phyloP scores from a whole-genome alignment of 306 rosid species.

The Crataegus laevigata region DNA sequence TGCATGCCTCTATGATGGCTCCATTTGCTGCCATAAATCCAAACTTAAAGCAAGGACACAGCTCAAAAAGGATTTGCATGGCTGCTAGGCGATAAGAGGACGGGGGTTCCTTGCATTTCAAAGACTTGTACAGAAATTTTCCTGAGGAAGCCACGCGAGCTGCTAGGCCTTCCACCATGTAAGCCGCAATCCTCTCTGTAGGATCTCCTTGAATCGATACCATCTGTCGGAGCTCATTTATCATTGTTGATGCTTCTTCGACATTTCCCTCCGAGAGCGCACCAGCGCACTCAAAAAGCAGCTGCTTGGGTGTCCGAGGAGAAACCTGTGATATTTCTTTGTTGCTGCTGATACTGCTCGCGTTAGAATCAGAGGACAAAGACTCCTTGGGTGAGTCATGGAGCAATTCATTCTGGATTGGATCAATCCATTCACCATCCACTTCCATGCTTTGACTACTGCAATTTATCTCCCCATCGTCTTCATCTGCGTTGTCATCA shows the following conservation, averaged over 20 bases:
- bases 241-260: slow-evolving; percentile 54
- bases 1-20: slow-evolving; percentile 71
- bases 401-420: slow-evolving; percentile 36
- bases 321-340: slow-evolving; percentile 39
- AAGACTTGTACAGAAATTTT: slow-evolving; percentile 59
- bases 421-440: slow-evolving; percentile 68
- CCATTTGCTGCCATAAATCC: slow-evolving; percentile 85
- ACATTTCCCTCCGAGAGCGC: slow-evolving; percentile 65
- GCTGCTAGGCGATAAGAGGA: slow-evolving; percentile 90
- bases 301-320: slow-evolving; percentile 49
- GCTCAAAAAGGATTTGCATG: slow-evolving; percentile 92
- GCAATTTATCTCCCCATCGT: slow-evolving; percentile 37
- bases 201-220: slow-evolving; percentile 96
- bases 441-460: slow-evolving; percentile 65
- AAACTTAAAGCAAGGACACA: slow-evolving; percentile 93
- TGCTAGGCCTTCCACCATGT: slow-evolving; percentile 97
- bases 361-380: slow-evolving; percentile 55
- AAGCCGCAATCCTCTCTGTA: slow-evolving; percentile 92
- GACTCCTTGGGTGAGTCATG: slow-evolving; percentile 73
- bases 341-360: slow-evolving; percentile 52
- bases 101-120: slow-evolving; percentile 95
- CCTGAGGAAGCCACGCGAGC: slow-evolving; percentile 83
- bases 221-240: slow-evolving; percentile 58
- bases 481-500: slow-evolving; percentile 53
- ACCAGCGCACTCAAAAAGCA: slow-evolving; percentile 71